Base-by-base conservation (phyloP, 2,329 filamentous ascomycete species). In the Atkinsonella hypoxylon region DNA sequence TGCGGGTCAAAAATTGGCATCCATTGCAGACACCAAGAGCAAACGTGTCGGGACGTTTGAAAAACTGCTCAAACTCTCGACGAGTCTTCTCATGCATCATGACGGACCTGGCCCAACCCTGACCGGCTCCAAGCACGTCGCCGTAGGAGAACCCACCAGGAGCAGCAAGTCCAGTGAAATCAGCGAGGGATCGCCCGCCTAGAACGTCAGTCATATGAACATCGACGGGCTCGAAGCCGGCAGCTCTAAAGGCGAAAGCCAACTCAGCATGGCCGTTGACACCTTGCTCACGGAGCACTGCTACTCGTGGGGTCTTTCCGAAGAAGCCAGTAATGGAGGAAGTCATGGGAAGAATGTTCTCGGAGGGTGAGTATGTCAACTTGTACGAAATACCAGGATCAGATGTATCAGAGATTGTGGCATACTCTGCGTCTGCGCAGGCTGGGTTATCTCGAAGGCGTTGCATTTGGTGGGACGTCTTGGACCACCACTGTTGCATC, bases 191-290 rank as follows among this genome's bases (percentile, higher is more conserved):
- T 54, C 87, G 82, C 15, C 87, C 85, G 11, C 81, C 82, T 22
- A 88, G 82, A 51, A 97, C 83, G 60, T 97, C 91, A 3, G 86
- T 93, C 93, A 98, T 97, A 75, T 96, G 91, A 1, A 97, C 85
- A 62, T 98, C 91, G 45, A 97, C 80, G 13, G 90, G 82, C 47
- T 89, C 84, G 71, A 97, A 97, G 38, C 91, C 91, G 42, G 93
- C 91, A 36, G 83, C 82, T 57, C 85, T 83, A 76, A 97, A 97
- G 46, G 90, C 89, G 62, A 95, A 97, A 1, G 93, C 93, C 88
- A 98, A 95, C 67, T 98, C 93, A n/a, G 89, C 83, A 61, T 96
- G 82, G 41, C 90, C 88, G 70, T 98, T 97, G 58, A 95, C 88
- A 65, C 93, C 93, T 67, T 96, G 89, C 67, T 97, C 93, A 62